Evolutionary conservation across 1,284 basidiomycete species (phyloP).

Genomic region (Mycena citricolor): DNA sequence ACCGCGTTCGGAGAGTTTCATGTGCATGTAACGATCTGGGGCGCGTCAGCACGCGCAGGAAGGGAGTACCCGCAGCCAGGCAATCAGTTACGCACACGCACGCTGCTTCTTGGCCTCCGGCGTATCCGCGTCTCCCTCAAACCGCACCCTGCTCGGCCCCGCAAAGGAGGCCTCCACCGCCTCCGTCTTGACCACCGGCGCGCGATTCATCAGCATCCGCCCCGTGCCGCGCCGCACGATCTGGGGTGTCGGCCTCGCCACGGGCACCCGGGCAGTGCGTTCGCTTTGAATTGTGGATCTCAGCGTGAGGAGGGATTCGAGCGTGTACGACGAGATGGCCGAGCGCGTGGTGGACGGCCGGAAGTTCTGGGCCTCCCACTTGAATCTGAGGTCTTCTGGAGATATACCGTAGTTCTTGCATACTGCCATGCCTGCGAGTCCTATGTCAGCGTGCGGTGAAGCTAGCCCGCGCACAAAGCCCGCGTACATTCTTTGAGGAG

Average conservation of each 20-base stretch:
- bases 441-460: constrained; percentile 3
- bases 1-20: constrained; percentile 80
- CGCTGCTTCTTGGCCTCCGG: constrained; percentile 43
- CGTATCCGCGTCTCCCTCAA: constrained; percentile 42
- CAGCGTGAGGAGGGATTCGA: constrained; percentile 51
- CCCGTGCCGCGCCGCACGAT: constrained; percentile 44
- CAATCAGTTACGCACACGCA: constrained; percentile 64
- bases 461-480: background rate
- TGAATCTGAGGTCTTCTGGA: constrained; percentile 62
- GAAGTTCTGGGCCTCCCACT: constrained; percentile 66
- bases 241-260: constrained; percentile 36
- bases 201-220: constrained; percentile 25
- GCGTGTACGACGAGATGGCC: constrained; percentile 44
- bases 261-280: constrained; percentile 40
- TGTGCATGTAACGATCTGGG: constrained; percentile 90
- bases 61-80: constrained; percentile 48
- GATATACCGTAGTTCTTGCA: constrained; percentile 64
- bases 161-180: constrained; percentile 30
- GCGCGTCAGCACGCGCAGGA: constrained; percentile 1
- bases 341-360: constrained; percentile 35
- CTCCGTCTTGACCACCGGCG: constrained; percentile 37
- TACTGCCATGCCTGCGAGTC: constrained; percentile 53
- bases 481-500: constrained; percentile 49
- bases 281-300: constrained; percentile 55
- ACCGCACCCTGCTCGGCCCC: constrained; percentile 45